Percentiles rank a stretch among this genome's conserved stretches.
phyloP scores from a whole-genome alignment of 805 yeast genomes.

The Metschnikowia noctiluminum region DNA sequence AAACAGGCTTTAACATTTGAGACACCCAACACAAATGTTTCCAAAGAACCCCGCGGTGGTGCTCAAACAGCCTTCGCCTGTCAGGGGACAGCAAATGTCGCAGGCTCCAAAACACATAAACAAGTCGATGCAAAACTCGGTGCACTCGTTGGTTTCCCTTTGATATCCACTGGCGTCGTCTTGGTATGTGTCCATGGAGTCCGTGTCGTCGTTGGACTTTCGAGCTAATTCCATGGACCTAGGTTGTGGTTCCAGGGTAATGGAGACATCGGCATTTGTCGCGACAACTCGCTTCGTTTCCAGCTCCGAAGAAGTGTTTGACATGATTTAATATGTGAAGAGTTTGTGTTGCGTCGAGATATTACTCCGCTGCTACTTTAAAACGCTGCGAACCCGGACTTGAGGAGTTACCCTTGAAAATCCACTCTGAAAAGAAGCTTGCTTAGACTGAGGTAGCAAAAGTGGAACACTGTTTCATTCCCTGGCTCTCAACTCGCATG shows the following conservation, averaged over 20 bases:
- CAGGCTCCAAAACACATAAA: conserved; percentile 39
- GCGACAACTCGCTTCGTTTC: conserved; percentile 9
- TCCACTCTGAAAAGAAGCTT: too few relatives aligned
- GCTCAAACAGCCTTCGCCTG: conserved; percentile 40
- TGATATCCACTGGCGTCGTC: conserved; percentile 34
- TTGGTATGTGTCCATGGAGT: conserved; percentile 8
- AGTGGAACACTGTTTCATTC: too few relatives aligned
- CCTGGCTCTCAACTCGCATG: too few relatives aligned
- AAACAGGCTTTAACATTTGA: conserved; percentile 23
- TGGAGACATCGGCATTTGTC: conserved; percentile 10
- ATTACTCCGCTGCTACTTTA: too few relatives aligned
- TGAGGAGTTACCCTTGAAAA: too few relatives aligned
- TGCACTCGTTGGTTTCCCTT: conserved; percentile 37
- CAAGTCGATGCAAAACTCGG: conserved; percentile 39
- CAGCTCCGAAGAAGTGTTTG: conserved; percentile 1
- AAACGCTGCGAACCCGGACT: too few relatives aligned
- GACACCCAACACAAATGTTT: conserved; percentile 30
- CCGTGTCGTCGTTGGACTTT: conserved; percentile 6
- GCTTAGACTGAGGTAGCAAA: too few relatives aligned
- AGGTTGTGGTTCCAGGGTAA: conserved; percentile 16
- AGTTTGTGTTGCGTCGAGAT: too few relatives aligned
- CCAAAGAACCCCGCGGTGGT: conserved; percentile 36
- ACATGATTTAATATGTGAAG: conserved; percentile 1
- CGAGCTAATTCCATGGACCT: conserved; percentile 13
- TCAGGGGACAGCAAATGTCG: conserved; percentile 40